Percentiles rank a stretch among this genome's conserved stretches.
These are phyloP conservation scores for Solanum tacnaense DNA, from an alignment of 257 asterid species.

Conservation along the genomic window DNA sequence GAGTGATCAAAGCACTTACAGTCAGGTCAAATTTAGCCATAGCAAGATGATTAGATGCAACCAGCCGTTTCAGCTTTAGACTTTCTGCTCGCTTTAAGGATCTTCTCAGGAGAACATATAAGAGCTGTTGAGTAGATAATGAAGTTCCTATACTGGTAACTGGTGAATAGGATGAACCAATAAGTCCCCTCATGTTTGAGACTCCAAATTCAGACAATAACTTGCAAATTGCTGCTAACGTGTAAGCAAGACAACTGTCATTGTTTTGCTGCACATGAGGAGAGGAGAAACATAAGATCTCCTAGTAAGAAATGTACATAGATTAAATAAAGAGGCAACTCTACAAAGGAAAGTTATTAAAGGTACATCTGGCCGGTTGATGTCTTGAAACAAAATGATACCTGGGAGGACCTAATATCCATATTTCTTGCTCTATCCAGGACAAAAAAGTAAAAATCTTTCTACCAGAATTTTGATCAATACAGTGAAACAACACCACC, in stretches of 20 bases:
- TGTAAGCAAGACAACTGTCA: constrained; percentile 88
- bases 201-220: constrained; percentile 74
- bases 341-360: neutral
- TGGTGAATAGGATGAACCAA: constrained; percentile 71
- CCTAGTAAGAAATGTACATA: neutral
- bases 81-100: constrained; percentile 89
- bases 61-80: constrained; percentile 63
- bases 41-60: constrained; percentile 83
- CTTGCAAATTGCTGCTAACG: constrained; percentile 74
- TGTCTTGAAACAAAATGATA: neutral
- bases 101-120: constrained; percentile 77
- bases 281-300: neutral
- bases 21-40: constrained; percentile 75
- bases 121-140: constrained; percentile 77
- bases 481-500: neutral
- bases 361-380: neutral
- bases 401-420: neutral
- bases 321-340: neutral
- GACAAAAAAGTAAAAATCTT: neutral
- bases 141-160: constrained; percentile 64
- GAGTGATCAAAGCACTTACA: constrained; percentile 32
- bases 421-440: neutral
- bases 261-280: constrained; percentile 62
- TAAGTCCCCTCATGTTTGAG: constrained; percentile 62
- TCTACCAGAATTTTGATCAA: neutral